These are phyloP conservation scores for Populus ilicifolia DNA, from an alignment of 345 rosid species.

Conservation along the genomic window DNA sequence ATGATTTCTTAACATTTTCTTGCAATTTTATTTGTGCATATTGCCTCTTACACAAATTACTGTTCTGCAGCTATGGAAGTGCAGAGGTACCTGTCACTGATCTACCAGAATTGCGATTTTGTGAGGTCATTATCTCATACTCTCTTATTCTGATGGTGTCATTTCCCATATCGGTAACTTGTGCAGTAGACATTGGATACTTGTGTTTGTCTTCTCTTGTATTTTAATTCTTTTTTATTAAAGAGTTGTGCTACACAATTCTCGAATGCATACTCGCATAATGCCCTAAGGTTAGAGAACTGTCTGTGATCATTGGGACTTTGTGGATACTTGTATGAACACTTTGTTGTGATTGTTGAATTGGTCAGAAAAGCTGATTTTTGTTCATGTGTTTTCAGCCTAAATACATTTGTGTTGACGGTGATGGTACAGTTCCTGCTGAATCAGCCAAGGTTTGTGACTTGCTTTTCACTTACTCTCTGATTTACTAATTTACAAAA, in stretches of 20 bases:
- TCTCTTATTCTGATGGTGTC: neutral
- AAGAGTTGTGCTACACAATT: neutral
- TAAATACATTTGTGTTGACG: slow-evolving; percentile 69
- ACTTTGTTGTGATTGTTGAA: neutral
- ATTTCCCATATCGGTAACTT: neutral
- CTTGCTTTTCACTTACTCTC: neutral
- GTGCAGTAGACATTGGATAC: neutral
- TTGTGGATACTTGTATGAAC: neutral
- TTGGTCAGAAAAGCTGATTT: slow-evolving; percentile 5
- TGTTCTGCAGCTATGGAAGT: slow-evolving; percentile 73
- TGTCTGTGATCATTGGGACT: neutral
- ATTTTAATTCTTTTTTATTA: neutral
- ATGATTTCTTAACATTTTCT: neutral
- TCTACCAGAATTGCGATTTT: slow-evolving; percentile 48
- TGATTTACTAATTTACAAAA: neutral
- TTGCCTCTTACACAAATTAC: slow-evolving; percentile 11
- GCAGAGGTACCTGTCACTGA: slow-evolving; percentile 67
- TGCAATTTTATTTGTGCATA: neutral
- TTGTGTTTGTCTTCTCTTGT: neutral
- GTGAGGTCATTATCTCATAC: slow-evolving; percentile 45
- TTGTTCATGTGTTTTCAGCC: slow-evolving; percentile 54
- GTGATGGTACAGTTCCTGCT: slow-evolving; percentile 93
- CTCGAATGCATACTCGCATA: too few species aligned
- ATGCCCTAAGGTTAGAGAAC: neutral
- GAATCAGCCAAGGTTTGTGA: slow-evolving; percentile 80